Base-by-base conservation (phyloP, 106 monocot species). In the Alisma plantagoaquatica region DNA sequence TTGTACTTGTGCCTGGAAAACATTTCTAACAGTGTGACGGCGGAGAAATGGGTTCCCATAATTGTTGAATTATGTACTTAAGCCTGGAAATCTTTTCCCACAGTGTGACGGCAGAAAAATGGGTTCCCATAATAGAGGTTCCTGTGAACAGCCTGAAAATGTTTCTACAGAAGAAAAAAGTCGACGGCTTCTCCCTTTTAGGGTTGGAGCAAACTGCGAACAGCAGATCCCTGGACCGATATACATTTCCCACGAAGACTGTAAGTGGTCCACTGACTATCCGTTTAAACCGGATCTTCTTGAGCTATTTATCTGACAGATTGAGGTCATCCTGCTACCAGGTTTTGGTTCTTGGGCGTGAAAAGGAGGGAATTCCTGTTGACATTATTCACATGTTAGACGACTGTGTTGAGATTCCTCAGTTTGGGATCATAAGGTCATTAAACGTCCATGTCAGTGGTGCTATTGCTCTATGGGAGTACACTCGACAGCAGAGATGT, bases 371-470 rank as follows among this genome's bases (percentile, higher is more conserved):
- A 20, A 93, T 93, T 46, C 87, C 83, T 23, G 93, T 87, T n/a
- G 93, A 93, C 31, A 75, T 93, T 31, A 93, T 93, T 44, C 79
- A 93, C 52, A 67, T 61, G 7, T 62, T 87, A 55, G 93, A 93
- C 75, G 80, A 70, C 10, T 87, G 87, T 57, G 56, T 92, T 19
- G 92, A 92, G 61, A 92, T 92, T 66, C 92, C 92, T 48, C 86
- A 92, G 63, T 59, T 86, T 18, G 92, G 92, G 6, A 63, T 86
- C 51, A 60, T 92, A 51, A 86, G 86, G 42, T 92, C 92, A 4
- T 79, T 83, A 14, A 93, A 93, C 59, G 93, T 93, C 61, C 93
- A 93, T 65, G 93, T 93, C n/a, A 93, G 93, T 33, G 87, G 93
- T 25, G 87, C 93, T 33, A 93, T 93, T 47, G 93, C 87, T 60